Evolutionary conservation across 805 yeast genomes (phyloP), one percentile per base, ranked within the genome.

Genomic region (Candida nemodendra): DNA sequence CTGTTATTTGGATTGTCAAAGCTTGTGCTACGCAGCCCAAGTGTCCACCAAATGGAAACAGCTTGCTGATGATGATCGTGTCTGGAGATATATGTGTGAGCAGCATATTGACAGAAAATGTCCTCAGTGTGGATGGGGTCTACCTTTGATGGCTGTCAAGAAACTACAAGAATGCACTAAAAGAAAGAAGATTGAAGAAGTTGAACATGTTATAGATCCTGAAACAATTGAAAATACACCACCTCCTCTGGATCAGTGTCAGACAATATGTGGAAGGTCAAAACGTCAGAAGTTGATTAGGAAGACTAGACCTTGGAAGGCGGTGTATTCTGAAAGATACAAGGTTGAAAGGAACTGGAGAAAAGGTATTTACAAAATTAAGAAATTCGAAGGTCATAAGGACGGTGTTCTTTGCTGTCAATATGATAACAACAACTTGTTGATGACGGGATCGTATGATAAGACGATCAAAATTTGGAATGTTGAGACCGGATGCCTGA

Each of bases 111-210:
- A 93, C 64, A 74, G 95, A 43, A 93, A 93, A 62, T 93, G 99
- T 66, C 95, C 96, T 27, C 87, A 87, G 56, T 93, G 99, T 66
- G 99, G 99, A 12, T 93, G 99, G 99, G 99, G 99, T 4, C 71
- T 93, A 47, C 99, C 99, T 3, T 66, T 93, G 42, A 76, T 93
- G 78, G 96, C 89, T 54, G 87, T 89, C 79, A 84, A 82, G 57
- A 71, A 78, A 53, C 64, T 57, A 39, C 65, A 57, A 28, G 64
- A 59, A 41, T 37, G 42, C 33, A 35, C 56, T 9, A 45, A 42
- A 45, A 54, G 51, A 42, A 46, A 57, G 30, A 52, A 48, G 31
- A 38, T 48, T 14, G 54, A 53, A 21, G 58, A 54, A 30, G 50
- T 44, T 23, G 57, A 50, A 11, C 22, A 26, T 17, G 21, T 16